Base-by-base conservation (phyloP, 352 stramenopile species). In the Phytophthora cajani region DNA sequence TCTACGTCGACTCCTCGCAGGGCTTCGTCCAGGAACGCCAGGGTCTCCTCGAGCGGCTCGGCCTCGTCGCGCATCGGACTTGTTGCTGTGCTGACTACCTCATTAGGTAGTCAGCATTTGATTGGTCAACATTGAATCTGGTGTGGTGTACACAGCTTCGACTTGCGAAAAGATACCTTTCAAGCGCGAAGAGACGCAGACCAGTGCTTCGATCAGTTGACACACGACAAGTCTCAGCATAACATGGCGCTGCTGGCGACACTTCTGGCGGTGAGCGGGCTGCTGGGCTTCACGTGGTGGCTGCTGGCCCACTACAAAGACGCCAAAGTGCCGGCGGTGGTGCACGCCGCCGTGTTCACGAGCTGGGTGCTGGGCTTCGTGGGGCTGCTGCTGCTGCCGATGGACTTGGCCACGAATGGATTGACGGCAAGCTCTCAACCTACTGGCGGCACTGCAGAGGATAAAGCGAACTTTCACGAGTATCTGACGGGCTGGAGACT, bases 331-430 rank as follows among this genome's bases (percentile, higher is more conserved):
- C 64, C 75, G 11, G 27, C 56, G 0, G 9, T 75, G 7, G 80
- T 84, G 4, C 74, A 85, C 19, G 62, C 21, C 12, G 82, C 79
- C 0, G 81, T 91, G 27, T 91, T 89, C 61, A 36, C 74, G 30
- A 88, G 72, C 71, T 93, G 85, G 85, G 56, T 66, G 16, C 62
- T 91, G 38, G 85, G 85, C 12, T 89, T 93, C 58, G 49, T 88
- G n/a, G 80, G 77, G 0, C 50, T 93, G 8, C 27, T 93, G 62
- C 63, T 93, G 19, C 75, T 93, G 7, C 85, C 85, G 0, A 80
- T 90, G 67, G 85, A 93, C 63, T 69, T 93, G 30, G 74, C 75
- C 6, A 69, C 64, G 5, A 84, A 89, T 16, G 69, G 77, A 9
- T 57, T 86, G 9, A 50, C 27, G 23, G 14, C 57, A n/a, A 77